Base-by-base conservation (phyloP, 2,329 filamentous ascomycete species). In the Epichloe hybrida region DNA sequence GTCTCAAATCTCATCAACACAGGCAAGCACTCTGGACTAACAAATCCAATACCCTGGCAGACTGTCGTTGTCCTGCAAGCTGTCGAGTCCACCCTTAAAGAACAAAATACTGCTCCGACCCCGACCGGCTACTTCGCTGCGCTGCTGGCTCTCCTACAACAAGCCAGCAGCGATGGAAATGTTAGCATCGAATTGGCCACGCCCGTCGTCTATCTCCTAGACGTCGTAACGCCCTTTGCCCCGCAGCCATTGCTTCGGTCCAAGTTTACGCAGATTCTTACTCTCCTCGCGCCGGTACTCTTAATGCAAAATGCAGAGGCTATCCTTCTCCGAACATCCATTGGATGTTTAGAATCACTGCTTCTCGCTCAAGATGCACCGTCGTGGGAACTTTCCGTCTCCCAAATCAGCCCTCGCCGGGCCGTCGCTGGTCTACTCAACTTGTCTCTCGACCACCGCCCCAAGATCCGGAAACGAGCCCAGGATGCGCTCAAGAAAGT, bases 101-200 rank as follows among this genome's bases (percentile, higher is more conserved):
- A 91, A 61, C 88, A 96, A 66, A 86, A 91, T 62, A 83, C 86
- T 52, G 81, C 88, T 52, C 77, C 84, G 53, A 90, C 88, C 1
- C 79, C 93, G 23, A 96, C 93, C 15, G 88, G 86, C 54, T 98
- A 97, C 70, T 96, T 97, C 64, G 90, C 90, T 15, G 90, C 93
- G n/a, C 80, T 98, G 5, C 77, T 98, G 44, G 88, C 90, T 38
- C 78, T 98, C 3, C 79, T 98, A 3, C 80, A 81, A 60, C 86
- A 94, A 69, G 84, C 88, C 31, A 77, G 86, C 50, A 80, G 76
- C 39, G 74, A 69, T 56, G 84, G 81, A 48, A 80, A 81, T 50
- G 73, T 86, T 50, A 91, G 91, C 64, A 86, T 87, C 65, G 88
- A 94, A 56, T 73, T 94, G 54, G 85, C 87, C 35, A 82, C 86